A percentile compares a stretch with the other conserved stretches of the same genome.
Conservation (phyloP, 1,139 yeast species). For the Debaryomycetaceae sp. region DNA sequence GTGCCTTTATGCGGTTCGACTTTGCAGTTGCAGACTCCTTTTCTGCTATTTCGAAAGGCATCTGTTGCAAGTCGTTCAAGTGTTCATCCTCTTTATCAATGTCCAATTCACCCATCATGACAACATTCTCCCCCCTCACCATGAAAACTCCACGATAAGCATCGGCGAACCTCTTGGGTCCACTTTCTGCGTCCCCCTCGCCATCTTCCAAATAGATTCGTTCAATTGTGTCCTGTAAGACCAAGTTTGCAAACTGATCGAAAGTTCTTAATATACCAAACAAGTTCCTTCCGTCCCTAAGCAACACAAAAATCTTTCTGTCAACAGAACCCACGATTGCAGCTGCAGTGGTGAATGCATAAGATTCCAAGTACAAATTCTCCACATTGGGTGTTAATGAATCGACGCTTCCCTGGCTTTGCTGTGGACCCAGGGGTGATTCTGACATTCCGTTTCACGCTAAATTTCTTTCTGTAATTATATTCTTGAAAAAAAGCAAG, state of each 20-base stretch:
- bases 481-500: neutral
- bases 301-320: slow-evolving; percentile 76
- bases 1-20: slow-evolving; percentile 38
- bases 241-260: slow-evolving; percentile 93
- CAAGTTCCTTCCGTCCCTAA: slow-evolving; percentile 86
- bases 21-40: slow-evolving; percentile 35
- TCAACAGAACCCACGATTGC: slow-evolving; percentile 94
- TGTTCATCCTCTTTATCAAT: slow-evolving; percentile 81
- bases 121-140: slow-evolving; percentile 96
- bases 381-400: slow-evolving; percentile 37
- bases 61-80: slow-evolving; percentile 51
- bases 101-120: slow-evolving; percentile 93
- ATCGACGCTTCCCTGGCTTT: slow-evolving; percentile 13
- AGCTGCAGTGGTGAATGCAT: slow-evolving; percentile 95
- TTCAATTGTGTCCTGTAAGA: slow-evolving; percentile 86
- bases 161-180: slow-evolving; percentile 61
- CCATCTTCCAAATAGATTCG: slow-evolving; percentile 59
- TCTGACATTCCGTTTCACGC: slow-evolving; percentile 11
- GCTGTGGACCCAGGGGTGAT: slow-evolving; percentile 13
- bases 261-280: slow-evolving; percentile 92
- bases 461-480: neutral
- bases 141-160: slow-evolving; percentile 74
- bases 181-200: slow-evolving; percentile 13
- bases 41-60: slow-evolving; percentile 63
- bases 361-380: slow-evolving; percentile 59